phyloP scores from a whole-genome alignment of 768 basidiomycete species.

The Pleurotus tuoliensis region DNA sequence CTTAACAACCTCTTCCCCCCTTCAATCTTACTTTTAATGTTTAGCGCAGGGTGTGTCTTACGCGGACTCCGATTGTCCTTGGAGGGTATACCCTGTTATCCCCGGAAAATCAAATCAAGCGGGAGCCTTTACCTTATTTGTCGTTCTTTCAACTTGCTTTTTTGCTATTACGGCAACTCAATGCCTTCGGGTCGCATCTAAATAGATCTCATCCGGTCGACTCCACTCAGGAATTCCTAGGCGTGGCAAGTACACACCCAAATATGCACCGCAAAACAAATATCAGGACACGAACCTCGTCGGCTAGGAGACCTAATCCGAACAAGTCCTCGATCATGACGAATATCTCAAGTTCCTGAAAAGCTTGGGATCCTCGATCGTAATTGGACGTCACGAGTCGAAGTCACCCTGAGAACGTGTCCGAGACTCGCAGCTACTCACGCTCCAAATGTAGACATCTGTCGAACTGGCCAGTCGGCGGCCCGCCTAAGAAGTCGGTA shows the following conservation, averaged over 20 bases:
- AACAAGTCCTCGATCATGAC: conserved; percentile 32
- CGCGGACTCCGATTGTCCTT: neutral
- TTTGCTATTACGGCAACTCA: conserved; percentile 6
- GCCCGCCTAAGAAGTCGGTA: conserved; percentile 30
- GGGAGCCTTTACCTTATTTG: conserved; percentile 5
- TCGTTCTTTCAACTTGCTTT: conserved; percentile 1
- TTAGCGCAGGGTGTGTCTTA: conserved; percentile 2
- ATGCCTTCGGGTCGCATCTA: neutral
- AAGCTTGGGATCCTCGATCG: conserved; percentile 29
- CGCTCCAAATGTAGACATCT: conserved; percentile 15
- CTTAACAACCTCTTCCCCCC: neutral
- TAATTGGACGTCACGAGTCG: conserved; percentile 28
- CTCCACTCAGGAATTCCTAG: conserved; percentile 7
- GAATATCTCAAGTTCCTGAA: conserved; percentile 27
- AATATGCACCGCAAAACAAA: neutral
- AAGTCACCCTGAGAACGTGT: conserved; percentile 25
- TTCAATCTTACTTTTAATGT: conserved; percentile 9
- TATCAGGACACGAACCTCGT: neutral
- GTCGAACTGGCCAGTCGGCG: conserved; percentile 8
- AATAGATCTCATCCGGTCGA: conserved; percentile 2
- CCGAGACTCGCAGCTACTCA: conserved; percentile 29
- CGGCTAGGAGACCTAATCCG: conserved; percentile 4
- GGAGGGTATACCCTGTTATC: neutral
- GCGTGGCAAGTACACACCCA: neutral
- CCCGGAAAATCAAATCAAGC: conserved; percentile 6